A percentile compares a stretch with the other conserved stretches of the same genome.
Conservation (phyloP, 352 stramenopile species). For the Phytophthora pluvialis region DNA sequence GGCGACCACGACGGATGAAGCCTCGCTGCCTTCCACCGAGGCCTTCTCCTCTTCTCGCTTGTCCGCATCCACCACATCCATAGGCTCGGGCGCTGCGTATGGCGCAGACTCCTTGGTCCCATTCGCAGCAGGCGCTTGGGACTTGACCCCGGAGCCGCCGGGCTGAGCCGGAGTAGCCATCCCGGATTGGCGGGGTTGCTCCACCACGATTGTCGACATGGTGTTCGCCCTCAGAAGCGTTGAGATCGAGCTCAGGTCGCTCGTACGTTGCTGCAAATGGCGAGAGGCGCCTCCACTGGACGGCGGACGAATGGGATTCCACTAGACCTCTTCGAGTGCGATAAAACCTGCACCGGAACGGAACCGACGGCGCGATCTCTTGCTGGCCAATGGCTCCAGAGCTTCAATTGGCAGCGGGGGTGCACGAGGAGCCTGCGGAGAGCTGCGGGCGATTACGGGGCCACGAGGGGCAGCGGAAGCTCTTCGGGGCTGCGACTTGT, state of each 20-base stretch:
- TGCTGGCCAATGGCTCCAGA: constrained; percentile 23
- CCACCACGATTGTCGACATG: constrained; percentile 42
- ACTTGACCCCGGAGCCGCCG: constrained; percentile 13
- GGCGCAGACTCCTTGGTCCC: constrained; percentile 16
- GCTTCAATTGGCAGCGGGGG: constrained; percentile 19
- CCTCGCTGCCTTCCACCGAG: constrained; percentile 1
- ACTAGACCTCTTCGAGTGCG: constrained; percentile 6
- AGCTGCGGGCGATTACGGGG: constrained; percentile 12
- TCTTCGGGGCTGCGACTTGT: constrained; percentile 24
- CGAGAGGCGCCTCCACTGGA: constrained; percentile 5
- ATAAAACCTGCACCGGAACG: constrained; percentile 21
- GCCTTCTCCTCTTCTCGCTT: constrained; percentile 11
- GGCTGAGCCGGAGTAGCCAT: constrained; percentile 31
- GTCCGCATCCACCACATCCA: constrained; percentile 29
- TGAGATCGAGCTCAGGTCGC: background rate
- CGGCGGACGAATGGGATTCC: constrained; percentile 21
- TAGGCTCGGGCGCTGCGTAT: constrained; percentile 10
- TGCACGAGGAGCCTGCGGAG: constrained; percentile 2
- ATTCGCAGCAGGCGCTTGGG: constrained; percentile 9
- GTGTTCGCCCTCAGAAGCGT: background rate
- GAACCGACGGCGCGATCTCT: constrained; percentile 17
- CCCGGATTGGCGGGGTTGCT: constrained; percentile 31
- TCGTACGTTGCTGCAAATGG: constrained; percentile 8
- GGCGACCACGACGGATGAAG: background rate
- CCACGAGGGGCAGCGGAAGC: constrained; percentile 9